Base-by-base conservation (phyloP, 139 green algal genomes). In the Ulvella scutata region DNA sequence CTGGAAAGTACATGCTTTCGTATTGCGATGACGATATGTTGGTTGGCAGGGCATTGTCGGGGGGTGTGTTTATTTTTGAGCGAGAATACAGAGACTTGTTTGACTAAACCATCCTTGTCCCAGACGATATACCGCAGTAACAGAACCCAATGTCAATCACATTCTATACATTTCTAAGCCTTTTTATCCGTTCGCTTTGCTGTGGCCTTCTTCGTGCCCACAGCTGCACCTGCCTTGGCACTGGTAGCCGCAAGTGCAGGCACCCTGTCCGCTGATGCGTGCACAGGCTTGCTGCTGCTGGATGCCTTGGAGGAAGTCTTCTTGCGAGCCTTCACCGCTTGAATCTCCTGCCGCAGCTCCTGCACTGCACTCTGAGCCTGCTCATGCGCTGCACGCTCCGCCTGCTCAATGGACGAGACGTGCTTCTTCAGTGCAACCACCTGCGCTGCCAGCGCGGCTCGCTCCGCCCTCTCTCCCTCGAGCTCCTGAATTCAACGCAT, bases 401-500 rank as follows among this genome's bases (percentile, higher is more conserved):
- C 51, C 51, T 67, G 51, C 51, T 67, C 51, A 31, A 67, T 67
- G 10, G 51, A 67, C 20, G 33, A n/a, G n/a, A 67, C 51, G 6
- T 67, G 51, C 6, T 26, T n/a, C 51, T 67, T 67, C 51, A 67
- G 33, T n/a, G 51, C 51, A 67, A 36, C 51, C 31, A 67, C 51
- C 33, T 67, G 51, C 9, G 51, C 51, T 67, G 31, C 51, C 51
- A 67, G 31, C 17, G 51, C 51, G 13, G 51, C 33, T 26, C 51
- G 9, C 13, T 67, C 51, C 31, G 51, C 10, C 20, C 17, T 10
- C 51, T 67, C 51, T 23, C 33, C 33, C 17, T 67, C 51, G n/a
- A 67, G 51, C 33, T 67, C 51, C 51, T 67, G 51, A n/a, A 67
- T 26, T n/a, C n/a, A n/a, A n/a, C n/a, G n/a, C n/a, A n/a, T n/a